Percentiles rank a stretch among this genome's conserved stretches.
Conservation (phyloP, 805 yeast genomes). For the Zygoascus ofunaensis region DNA sequence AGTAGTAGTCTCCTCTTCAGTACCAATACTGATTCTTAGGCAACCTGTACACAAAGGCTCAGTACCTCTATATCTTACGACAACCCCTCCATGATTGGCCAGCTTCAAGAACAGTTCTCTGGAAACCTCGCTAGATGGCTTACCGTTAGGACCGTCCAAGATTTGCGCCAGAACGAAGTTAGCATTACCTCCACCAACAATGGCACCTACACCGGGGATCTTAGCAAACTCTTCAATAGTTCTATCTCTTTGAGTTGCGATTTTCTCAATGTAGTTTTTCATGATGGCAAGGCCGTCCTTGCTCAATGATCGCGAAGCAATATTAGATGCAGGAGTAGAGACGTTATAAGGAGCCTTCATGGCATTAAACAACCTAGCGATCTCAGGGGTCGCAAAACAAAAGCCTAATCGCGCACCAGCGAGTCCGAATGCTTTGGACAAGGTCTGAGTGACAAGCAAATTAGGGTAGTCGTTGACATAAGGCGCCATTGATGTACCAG, state of each 20-base stretch:
- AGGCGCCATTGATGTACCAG: constrained; percentile 63
- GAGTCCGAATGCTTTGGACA: constrained; percentile 90
- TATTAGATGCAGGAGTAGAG: constrained; percentile 65
- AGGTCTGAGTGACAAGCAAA: constrained; percentile 79
- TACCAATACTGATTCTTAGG: constrained; percentile 80
- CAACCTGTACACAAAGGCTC: constrained; percentile 88
- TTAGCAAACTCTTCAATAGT: constrained; percentile 46
- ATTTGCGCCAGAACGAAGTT: constrained; percentile 75
- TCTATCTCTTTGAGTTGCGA: constrained; percentile 46
- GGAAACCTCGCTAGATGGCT: constrained; percentile 64
- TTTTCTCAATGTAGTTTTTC: constrained; percentile 43
- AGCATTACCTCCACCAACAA: constrained; percentile 79
- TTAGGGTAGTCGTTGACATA: constrained; percentile 75
- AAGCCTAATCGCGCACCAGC: constrained; percentile 92
- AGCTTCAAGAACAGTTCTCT: constrained; percentile 51
- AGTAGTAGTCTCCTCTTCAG: constrained; percentile 56
- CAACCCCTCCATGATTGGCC: constrained; percentile 69
- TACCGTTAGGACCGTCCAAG: constrained; percentile 45
- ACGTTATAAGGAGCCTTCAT: constrained; percentile 96
- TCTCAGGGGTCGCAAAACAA: constrained; percentile 51
- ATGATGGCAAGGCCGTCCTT: constrained; percentile 48
- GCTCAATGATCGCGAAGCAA: constrained; percentile 67
- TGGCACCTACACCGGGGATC: constrained; percentile 57
- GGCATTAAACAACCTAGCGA: constrained; percentile 66
- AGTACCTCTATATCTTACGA: constrained; percentile 82